Conservation (phyloP, 306 rosid species). For the Malus sieversii region DNA sequence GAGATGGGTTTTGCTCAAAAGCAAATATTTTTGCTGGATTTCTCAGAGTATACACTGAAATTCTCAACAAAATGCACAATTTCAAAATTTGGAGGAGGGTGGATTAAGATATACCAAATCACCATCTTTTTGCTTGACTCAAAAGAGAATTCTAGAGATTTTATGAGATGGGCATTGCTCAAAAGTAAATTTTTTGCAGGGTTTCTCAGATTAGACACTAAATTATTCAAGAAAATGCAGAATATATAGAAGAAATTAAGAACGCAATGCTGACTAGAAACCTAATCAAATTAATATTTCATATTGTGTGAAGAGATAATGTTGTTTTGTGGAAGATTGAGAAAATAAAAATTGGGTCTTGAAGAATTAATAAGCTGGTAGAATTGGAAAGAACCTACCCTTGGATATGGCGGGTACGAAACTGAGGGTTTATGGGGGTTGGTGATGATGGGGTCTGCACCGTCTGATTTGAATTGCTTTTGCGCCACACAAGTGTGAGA, state of each 20-base stretch:
- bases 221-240: neutral
- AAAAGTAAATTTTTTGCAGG: neutral
- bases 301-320: neutral
- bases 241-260: conserved; percentile 6
- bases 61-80: neutral
- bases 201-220: neutral
- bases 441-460: conserved; percentile 22
- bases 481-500: conserved; percentile 14
- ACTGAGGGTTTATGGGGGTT: neutral
- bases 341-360: neutral
- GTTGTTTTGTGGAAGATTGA: neutral
- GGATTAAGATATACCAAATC: conserved; percentile 19
- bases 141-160: conserved; percentile 27
- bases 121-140: conserved; percentile 18
- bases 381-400: conserved; percentile 13
- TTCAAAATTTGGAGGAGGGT: conserved; percentile 1
- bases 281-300: neutral
- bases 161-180: conserved; percentile 6
- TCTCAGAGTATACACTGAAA: neutral
- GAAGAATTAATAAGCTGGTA: conserved; percentile 2
- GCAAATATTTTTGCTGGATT: neutral
- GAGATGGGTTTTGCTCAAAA: conserved; percentile 6
- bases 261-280: neutral
- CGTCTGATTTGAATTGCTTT: conserved; percentile 19
- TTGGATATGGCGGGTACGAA: neutral